Evolutionary conservation across 805 yeast species (phyloP).

Genomic region (Wickerhamiella siamensis): DNA sequence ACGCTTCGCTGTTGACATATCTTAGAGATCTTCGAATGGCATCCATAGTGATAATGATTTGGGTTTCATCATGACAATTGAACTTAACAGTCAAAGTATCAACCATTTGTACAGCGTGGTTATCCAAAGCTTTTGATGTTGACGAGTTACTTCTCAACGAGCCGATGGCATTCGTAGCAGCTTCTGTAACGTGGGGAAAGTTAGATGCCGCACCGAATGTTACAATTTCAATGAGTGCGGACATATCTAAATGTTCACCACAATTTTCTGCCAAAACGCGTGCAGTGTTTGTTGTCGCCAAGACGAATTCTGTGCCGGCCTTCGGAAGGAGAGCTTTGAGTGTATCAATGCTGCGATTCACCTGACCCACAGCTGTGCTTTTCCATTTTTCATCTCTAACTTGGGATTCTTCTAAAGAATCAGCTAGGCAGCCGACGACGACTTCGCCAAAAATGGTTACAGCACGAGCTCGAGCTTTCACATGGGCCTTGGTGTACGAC

Average conservation of each 20-base stretch:
- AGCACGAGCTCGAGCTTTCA: constrained; percentile 8
- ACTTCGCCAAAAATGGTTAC: constrained; percentile 3
- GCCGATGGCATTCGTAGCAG: constrained; percentile 1
- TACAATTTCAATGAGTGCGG: constrained; percentile 4
- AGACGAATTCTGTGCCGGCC: not conserved
- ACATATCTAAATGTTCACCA: not conserved
- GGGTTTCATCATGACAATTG: constrained; percentile 8
- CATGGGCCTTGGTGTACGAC: constrained; percentile 9
- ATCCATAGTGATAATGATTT: not conserved
- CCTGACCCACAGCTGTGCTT: not conserved
- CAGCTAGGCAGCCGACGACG: constrained; percentile 4
- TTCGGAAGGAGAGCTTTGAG: not conserved
- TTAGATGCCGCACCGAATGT: constrained; percentile 7
- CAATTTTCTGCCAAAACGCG: not conserved
- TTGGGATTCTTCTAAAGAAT: constrained; percentile 2
- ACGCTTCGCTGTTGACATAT: not conserved
- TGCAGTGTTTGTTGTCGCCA: not conserved
- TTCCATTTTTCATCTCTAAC: not conserved
- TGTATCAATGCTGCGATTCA: not conserved
- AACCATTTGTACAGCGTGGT: constrained; percentile 1
- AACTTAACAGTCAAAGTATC: constrained; percentile 5
- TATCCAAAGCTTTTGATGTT: not conserved
- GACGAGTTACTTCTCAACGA: not conserved
- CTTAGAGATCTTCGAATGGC: constrained; percentile 5
- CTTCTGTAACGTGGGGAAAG: not conserved